Percentiles rank a stretch among this genome's conserved stretches.
These are phyloP conservation scores for Termitomyces sp. DNA, from an alignment of 768 basidiomycete species.

Conservation along the genomic window DNA sequence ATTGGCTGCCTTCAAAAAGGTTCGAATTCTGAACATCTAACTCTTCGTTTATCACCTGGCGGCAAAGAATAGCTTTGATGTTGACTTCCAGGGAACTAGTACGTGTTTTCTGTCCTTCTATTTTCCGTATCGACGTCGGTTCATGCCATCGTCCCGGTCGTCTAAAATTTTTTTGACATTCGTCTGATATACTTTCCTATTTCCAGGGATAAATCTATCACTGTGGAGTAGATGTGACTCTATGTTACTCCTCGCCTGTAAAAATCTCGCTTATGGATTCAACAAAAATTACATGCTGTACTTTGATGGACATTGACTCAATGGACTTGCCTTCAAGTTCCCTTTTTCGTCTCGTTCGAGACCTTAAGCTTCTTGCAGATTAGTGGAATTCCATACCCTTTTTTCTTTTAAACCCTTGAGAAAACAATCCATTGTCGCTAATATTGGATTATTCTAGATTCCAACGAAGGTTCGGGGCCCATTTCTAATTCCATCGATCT, in stretches of 20 bases:
- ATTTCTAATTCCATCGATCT: no score
- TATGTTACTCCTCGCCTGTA: background rate
- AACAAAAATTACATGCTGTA: slow-evolving; percentile 26
- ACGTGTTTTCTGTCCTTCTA: slow-evolving; percentile 30
- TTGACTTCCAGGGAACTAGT: slow-evolving; percentile 97
- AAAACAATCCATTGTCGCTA: background rate
- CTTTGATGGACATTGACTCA: slow-evolving; percentile 19
- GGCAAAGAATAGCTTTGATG: slow-evolving; percentile 83
- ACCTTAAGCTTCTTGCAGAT: background rate
- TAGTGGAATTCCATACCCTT: slow-evolving; percentile 5
- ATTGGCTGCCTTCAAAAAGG: slow-evolving; percentile 95
- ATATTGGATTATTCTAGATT: no score
- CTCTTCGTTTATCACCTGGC: slow-evolving; percentile 95
- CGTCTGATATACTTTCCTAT: slow-evolving; percentile 1
- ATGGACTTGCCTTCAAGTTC: background rate
- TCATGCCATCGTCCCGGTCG: background rate
- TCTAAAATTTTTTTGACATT: slow-evolving; percentile 6
- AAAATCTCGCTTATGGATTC: slow-evolving; percentile 4
- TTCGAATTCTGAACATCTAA: slow-evolving; percentile 95
- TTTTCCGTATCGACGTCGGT: no score
- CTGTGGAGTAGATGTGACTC: slow-evolving; percentile 65
- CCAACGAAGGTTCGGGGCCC: no score
- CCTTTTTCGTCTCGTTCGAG: background rate
- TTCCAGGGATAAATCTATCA: slow-evolving; percentile 72
- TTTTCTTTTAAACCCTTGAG: background rate